phyloP scores from a whole-genome alignment of 2,329 filamentous ascomycete genomes.

The Hypoxylon rubiginosum region DNA sequence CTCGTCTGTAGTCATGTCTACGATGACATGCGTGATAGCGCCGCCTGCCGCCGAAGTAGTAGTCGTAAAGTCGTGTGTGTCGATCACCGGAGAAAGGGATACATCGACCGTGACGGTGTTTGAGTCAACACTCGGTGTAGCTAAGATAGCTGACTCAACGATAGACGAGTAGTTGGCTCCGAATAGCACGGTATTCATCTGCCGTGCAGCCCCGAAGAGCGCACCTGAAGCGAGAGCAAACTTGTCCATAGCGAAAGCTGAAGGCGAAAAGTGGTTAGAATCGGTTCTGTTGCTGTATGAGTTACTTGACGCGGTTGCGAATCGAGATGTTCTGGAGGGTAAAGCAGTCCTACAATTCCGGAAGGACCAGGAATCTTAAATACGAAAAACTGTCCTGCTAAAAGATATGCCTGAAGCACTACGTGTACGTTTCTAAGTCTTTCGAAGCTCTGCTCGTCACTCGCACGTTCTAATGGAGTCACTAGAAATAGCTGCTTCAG shows the following conservation, averaged over 20 bases:
- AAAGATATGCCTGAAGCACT: not conserved
- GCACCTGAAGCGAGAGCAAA: not conserved
- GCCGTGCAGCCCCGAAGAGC: constrained; percentile 14
- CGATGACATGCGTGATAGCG: constrained; percentile 4
- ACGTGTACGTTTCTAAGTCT: not conserved
- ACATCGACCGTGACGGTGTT: not conserved
- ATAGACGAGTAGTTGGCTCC: constrained; percentile 3
- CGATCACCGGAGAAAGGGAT: not conserved
- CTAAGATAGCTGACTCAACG: not conserved
- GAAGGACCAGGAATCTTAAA: not conserved
- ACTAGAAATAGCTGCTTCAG: not conserved
- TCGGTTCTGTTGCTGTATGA: not conserved
- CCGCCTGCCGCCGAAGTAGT: not conserved
- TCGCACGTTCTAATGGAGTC: not conserved
- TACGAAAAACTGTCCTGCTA: not conserved
- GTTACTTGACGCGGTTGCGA: not conserved
- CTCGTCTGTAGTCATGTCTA: not conserved
- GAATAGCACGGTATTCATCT: constrained; percentile 1
- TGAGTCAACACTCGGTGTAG: not conserved
- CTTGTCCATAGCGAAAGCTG: constrained; percentile 12
- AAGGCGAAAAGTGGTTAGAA: not conserved
- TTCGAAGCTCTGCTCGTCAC: not conserved
- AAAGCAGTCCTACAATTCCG: not conserved
- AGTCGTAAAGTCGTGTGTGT: not conserved
- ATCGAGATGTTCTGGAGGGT: not conserved